Conservation (phyloP, 1,139 yeast genomes). For the Geotrichum bryndzae region DNA sequence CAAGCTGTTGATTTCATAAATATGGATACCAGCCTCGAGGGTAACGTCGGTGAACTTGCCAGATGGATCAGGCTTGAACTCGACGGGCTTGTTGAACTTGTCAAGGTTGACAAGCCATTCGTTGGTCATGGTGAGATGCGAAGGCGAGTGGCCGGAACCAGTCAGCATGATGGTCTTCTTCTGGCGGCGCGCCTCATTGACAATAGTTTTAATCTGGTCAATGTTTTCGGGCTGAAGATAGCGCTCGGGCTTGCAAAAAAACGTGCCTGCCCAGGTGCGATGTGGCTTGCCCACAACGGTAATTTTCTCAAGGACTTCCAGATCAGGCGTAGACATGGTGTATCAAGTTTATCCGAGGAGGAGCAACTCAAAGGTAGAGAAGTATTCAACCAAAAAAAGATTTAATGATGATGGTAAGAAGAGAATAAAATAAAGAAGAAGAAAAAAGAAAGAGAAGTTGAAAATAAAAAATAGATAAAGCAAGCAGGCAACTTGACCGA, state of each 20-base stretch:
- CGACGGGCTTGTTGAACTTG: constrained; percentile 49
- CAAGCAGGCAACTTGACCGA: neutral
- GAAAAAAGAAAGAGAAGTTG: neutral
- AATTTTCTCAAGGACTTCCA: constrained; percentile 36
- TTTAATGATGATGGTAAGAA: neutral
- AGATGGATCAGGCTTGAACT: constrained; percentile 38
- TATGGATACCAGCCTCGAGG: constrained; percentile 85
- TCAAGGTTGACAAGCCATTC: constrained; percentile 91
- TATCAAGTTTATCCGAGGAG: neutral
- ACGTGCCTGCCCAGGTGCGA: constrained; percentile 90
- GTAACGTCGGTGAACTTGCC: constrained; percentile 80
- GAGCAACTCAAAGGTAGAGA: neutral
- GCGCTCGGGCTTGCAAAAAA: constrained; percentile 65
- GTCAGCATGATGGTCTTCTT: constrained; percentile 73
- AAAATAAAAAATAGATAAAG: neutral
- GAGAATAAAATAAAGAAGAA: neutral
- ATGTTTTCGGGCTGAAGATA: constrained; percentile 68
- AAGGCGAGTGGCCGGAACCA: constrained; percentile 95
- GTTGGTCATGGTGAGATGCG: constrained; percentile 77
- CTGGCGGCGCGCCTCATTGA: constrained; percentile 54
- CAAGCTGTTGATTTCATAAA: constrained; percentile 68
- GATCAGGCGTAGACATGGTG: neutral
- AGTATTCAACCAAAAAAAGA: neutral
- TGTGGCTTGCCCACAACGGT: constrained; percentile 34
- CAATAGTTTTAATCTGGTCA: constrained; percentile 59